These are phyloP conservation scores for Naganishia kalamii DNA, from an alignment of 768 basidiomycete genomes.

Conservation along the genomic window DNA sequence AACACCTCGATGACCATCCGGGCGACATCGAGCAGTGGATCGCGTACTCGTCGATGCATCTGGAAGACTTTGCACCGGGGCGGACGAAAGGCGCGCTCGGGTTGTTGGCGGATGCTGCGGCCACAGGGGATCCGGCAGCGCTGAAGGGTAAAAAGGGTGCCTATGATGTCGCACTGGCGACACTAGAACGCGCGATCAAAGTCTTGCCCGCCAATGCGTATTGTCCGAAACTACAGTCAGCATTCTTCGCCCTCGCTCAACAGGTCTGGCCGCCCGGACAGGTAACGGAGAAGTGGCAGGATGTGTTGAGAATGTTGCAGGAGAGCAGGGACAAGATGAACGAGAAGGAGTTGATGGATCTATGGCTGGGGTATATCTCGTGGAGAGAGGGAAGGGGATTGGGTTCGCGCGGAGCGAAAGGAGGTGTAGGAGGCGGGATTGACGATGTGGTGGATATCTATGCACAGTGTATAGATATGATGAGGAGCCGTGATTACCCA, in stretches of 20 bases:
- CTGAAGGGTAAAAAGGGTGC: conserved; percentile 7
- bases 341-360: conserved; percentile 29
- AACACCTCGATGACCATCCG: conserved; percentile 32
- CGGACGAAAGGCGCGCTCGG: conserved; percentile 30
- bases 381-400: conserved; percentile 45
- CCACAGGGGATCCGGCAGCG: conserved; percentile 24
- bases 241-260: conserved; percentile 42
- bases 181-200: conserved; percentile 43
- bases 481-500: conserved; percentile 16
- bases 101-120: conserved; percentile 19
- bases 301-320: conserved; percentile 27
- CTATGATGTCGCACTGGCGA: conserved; percentile 44
- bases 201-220: conserved; percentile 29
- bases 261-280: conserved; percentile 40
- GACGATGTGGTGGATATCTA: conserved; percentile 44
- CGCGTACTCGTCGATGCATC: conserved; percentile 32
- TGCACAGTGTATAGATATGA: conserved; percentile 35
- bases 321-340: neutral
- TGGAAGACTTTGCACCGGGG: conserved; percentile 10
- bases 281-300: conserved; percentile 42
- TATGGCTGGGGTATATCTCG: conserved; percentile 45
- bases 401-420: conserved; percentile 18
- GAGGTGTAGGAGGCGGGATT: conserved; percentile 33
- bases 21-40: conserved; percentile 41
- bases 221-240: conserved; percentile 38